phyloP scores from a whole-genome alignment of 2,329 filamentous ascomycete species.

The Colletotrichum chrysophilum region DNA sequence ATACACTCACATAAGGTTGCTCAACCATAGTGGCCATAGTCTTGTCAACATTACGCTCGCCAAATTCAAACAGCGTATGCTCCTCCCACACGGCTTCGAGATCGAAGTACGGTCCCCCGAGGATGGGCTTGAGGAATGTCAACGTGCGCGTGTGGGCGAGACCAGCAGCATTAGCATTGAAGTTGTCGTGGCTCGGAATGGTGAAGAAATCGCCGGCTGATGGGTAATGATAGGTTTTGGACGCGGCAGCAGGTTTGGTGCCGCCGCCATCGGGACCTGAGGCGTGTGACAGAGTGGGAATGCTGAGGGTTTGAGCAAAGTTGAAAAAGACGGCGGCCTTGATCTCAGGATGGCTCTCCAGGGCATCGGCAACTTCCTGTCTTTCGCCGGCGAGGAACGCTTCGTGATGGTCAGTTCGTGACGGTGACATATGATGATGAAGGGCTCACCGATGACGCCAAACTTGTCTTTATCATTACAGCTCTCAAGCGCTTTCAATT shows the following conservation, averaged over 20 bases:
- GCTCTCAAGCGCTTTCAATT: constrained; percentile 2
- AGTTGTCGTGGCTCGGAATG: constrained; percentile 54
- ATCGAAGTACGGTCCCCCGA: constrained; percentile 72
- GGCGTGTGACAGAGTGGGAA: constrained; percentile 7
- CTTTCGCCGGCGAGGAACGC: not conserved
- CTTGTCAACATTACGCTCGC: constrained; percentile 68
- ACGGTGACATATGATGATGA: not conserved
- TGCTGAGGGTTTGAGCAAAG: not conserved
- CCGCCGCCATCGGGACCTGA: not conserved
- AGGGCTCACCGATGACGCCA: constrained; percentile 10
- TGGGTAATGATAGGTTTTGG: constrained; percentile 45
- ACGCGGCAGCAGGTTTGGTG: not conserved
- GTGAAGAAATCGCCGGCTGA: constrained; percentile 43
- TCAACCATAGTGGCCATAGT: constrained; percentile 86
- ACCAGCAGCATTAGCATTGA: constrained; percentile 58
- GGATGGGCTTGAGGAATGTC: constrained; percentile 66
- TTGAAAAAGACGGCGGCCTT: constrained; percentile 17
- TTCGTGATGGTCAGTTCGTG: not conserved
- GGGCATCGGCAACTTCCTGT: not conserved
- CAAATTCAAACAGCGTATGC: constrained; percentile 76
- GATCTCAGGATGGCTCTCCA: not conserved
- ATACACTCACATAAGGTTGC: constrained; percentile 71
- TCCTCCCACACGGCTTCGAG: constrained; percentile 82
- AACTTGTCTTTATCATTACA: constrained; percentile 34
- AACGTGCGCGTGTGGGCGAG: constrained; percentile 72